Conservation (phyloP, 2,329 filamentous ascomycete species). For the Colletotrichum cereale region DNA sequence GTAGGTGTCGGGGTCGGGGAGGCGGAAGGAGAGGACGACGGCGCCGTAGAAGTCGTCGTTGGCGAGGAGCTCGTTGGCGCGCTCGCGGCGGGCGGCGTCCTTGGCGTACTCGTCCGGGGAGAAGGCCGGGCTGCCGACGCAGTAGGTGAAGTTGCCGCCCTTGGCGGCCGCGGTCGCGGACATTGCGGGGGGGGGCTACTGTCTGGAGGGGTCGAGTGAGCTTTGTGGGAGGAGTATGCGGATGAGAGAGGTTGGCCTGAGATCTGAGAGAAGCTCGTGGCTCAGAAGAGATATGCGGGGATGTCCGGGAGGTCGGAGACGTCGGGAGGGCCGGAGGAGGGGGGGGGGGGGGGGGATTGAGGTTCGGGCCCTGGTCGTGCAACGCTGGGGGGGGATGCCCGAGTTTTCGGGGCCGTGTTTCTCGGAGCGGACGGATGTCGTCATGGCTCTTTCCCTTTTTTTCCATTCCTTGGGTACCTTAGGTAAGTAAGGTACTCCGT, state of each 20-base stretch:
- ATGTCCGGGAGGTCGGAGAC: not conserved
- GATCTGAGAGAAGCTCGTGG: not conserved
- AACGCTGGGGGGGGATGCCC: slow-evolving; percentile 12
- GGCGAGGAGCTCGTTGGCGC: slow-evolving; percentile 54
- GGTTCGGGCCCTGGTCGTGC: slow-evolving; percentile 17
- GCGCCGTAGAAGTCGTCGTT: slow-evolving; percentile 58
- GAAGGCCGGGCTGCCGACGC: slow-evolving; percentile 60
- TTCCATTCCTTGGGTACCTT: too few relatives aligned
- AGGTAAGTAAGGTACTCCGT: too few relatives aligned
- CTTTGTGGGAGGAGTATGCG: not conserved
- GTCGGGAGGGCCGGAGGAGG: not conserved
- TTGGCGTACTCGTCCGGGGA: slow-evolving; percentile 55
- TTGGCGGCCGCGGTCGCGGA: slow-evolving; percentile 15
- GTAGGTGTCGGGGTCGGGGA: slow-evolving; percentile 60
- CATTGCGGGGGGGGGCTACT: not conserved
- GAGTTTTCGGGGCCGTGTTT: slow-evolving; percentile 36
- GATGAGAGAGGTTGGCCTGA: not conserved
- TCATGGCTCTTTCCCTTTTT: not conserved
- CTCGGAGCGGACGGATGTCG: slow-evolving; percentile 39
- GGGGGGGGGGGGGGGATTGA: not conserved
- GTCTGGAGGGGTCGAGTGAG: not conserved
- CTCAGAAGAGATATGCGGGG: not conserved
- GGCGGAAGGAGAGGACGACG: slow-evolving; percentile 57
- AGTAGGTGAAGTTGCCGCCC: slow-evolving; percentile 50
- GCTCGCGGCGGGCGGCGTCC: slow-evolving; percentile 54